Evolutionary conservation across 768 basidiomycete species (phyloP).

Genomic region (Paxillus rubicundulus): DNA sequence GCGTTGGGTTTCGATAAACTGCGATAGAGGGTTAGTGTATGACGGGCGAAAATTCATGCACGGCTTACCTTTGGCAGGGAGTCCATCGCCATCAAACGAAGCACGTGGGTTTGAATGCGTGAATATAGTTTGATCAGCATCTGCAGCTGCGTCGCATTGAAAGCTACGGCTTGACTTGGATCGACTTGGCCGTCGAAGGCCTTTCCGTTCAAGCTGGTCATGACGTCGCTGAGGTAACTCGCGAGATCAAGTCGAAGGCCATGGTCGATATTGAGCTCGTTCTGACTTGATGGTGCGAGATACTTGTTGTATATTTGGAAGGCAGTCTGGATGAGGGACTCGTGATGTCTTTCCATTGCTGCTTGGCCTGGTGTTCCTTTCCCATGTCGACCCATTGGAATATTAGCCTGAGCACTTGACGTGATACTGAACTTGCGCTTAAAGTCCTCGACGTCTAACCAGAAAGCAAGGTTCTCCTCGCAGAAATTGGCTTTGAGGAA

Average conservation of each 20-base stretch:
- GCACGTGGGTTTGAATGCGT: constrained; percentile 95
- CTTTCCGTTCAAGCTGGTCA: constrained; percentile 74
- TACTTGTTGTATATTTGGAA: constrained; percentile 94
- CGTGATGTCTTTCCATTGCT: constrained; percentile 97
- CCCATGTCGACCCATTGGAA: constrained; percentile 37
- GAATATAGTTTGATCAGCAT: constrained; percentile 92
- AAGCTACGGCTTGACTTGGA: constrained; percentile 71
- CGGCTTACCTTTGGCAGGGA: constrained; percentile 88
- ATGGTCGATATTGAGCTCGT: constrained; percentile 98
- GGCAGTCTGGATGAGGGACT: constrained; percentile 89
- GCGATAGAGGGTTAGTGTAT: constrained; percentile 8
- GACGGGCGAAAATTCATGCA: constrained; percentile 1
- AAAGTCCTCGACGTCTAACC: constrained; percentile 97
- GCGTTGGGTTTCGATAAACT: constrained; percentile 88
- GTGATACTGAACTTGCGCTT: constrained; percentile 95
- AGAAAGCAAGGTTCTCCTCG: constrained; percentile 97
- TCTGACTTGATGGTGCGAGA: constrained; percentile 91
- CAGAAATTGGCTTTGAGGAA: constrained; percentile 93
- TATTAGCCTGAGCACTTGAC: constrained; percentile 76
- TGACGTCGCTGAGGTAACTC: constrained; percentile 88
- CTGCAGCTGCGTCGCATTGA: constrained; percentile 96
- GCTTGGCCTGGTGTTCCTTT: constrained; percentile 68
- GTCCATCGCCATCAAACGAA: constrained; percentile 97
- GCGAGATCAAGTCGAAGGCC: constrained; percentile 92
- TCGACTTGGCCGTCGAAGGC: constrained; percentile 78